A percentile compares a stretch with the other conserved stretches of the same genome.
Evolutionary conservation across 305 asterid genomes (phyloP).

Genomic region (Rubia peregrina): DNA sequence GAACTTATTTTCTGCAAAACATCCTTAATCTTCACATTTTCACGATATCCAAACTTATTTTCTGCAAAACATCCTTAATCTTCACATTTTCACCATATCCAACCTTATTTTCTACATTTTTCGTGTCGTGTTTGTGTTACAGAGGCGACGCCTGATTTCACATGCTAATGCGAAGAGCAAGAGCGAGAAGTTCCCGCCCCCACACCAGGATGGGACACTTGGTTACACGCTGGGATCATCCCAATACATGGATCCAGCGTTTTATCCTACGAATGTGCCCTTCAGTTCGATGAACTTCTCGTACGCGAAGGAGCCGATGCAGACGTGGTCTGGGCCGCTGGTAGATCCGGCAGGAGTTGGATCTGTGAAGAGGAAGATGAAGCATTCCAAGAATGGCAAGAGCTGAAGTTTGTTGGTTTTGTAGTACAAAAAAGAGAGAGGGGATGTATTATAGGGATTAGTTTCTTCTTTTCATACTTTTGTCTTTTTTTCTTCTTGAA

Average conservation of each 20-base stretch:
- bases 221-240: conserved; percentile 59
- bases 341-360: conserved; percentile 43
- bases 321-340: conserved; percentile 84
- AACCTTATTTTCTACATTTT: not conserved
- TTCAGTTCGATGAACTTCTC: conserved; percentile 70
- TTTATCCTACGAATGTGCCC: conserved; percentile 62
- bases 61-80: not conserved
- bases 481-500: not conserved
- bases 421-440: conserved; percentile 34
- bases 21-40: not conserved
- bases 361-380: conserved; percentile 43
- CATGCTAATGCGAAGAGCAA: conserved; percentile 86
- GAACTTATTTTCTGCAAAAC: not conserved
- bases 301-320: conserved; percentile 59
- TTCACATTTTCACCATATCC: not conserved
- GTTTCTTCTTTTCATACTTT: conserved; percentile 12
- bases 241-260: conserved; percentile 46
- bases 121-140: conserved; percentile 20
- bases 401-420: conserved; percentile 1
- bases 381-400: conserved; percentile 44
- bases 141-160: conserved; percentile 62
- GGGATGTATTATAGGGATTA: conserved; percentile 26
- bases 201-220: conserved; percentile 77
- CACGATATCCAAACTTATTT: not conserved
- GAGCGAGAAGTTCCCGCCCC: conserved; percentile 90